Percentiles rank a stretch among this genome's conserved stretches.
phyloP scores from a whole-genome alignment of 805 yeast species.

The Kluyveromyces aestuarii region DNA sequence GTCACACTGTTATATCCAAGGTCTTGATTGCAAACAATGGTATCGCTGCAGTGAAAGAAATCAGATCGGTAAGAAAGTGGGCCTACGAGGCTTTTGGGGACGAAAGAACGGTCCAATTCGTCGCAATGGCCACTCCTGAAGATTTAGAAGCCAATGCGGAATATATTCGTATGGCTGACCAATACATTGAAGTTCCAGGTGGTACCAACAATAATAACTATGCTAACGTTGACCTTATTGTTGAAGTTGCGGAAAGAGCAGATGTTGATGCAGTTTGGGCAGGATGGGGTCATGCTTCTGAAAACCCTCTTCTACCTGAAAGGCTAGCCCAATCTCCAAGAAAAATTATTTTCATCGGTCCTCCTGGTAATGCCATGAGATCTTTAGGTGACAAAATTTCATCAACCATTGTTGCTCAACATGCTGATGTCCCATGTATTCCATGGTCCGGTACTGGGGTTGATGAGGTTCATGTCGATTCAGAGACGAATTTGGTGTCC shows the following conservation, averaged over 20 bases:
- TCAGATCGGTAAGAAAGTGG: constrained; percentile 96
- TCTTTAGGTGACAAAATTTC: constrained; percentile 98
- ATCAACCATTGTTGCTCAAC: constrained; percentile 97
- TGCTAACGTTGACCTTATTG: constrained; percentile 95
- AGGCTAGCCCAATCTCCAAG: constrained; percentile 87
- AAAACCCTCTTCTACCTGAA: constrained; percentile 92
- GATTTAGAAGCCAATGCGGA: constrained; percentile 95
- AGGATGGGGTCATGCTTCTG: constrained; percentile 99
- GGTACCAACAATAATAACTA: constrained; percentile 98
- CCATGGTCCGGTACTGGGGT: constrained; percentile 99
- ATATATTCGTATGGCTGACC: constrained; percentile 98
- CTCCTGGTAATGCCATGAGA: constrained; percentile 99
- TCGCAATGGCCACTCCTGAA: constrained; percentile 99
- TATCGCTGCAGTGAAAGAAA: constrained; percentile 98
- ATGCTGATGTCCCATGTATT: constrained; percentile 95
- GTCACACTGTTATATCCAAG: constrained; percentile 88
- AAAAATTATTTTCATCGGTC: constrained; percentile 90
- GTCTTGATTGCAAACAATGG: constrained; percentile 96
- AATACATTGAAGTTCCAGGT: constrained; percentile 96
- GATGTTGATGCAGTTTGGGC: constrained; percentile 99
- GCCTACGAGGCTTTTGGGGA: constrained; percentile 98
- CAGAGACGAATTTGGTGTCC: constrained; percentile 68
- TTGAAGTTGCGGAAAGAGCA: constrained; percentile 94
- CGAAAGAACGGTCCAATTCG: constrained; percentile 87
- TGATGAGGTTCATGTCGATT: constrained; percentile 65